These are phyloP conservation scores for Fusarium penzigii DNA, from an alignment of 2,329 filamentous ascomycete species.

Conservation along the genomic window DNA sequence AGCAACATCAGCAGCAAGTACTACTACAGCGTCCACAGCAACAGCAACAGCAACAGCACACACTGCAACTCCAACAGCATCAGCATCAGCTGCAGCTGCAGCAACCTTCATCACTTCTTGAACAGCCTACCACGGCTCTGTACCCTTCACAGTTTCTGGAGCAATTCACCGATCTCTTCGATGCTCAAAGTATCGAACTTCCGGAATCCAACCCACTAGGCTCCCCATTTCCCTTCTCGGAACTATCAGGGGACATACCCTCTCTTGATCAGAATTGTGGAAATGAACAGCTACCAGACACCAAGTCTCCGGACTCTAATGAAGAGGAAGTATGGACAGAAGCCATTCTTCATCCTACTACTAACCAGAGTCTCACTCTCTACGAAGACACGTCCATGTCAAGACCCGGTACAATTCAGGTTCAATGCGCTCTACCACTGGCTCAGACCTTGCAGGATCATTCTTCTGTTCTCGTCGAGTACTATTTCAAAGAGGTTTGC, in stretches of 20 bases:
- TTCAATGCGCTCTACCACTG: conserved; percentile 12
- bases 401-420: background rate
- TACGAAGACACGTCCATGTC: conserved; percentile 4
- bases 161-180: conserved; percentile 9
- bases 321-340: conserved; percentile 15
- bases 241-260: conserved; percentile 12
- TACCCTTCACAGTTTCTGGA: conserved; percentile 15
- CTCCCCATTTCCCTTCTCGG: conserved; percentile 14
- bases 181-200: conserved; percentile 5
- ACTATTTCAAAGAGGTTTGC: conserved; percentile 65
- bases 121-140: conserved; percentile 8
- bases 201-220: conserved; percentile 5
- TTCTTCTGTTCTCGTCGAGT: conserved; percentile 59
- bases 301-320: conserved; percentile 8
- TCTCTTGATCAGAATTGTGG: conserved; percentile 10
- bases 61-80: too few species aligned
- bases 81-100: too few species aligned
- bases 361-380: background rate
- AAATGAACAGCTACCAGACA: conserved; percentile 8
- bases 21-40: too few species aligned
- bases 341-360: background rate
- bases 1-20: too few species aligned
- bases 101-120: background rate
- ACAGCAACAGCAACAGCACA: too few species aligned
- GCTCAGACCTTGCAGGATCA: conserved; percentile 35